Evolutionary conservation across 768 basidiomycete genomes (phyloP).

Genomic region (Mycena pura): DNA sequence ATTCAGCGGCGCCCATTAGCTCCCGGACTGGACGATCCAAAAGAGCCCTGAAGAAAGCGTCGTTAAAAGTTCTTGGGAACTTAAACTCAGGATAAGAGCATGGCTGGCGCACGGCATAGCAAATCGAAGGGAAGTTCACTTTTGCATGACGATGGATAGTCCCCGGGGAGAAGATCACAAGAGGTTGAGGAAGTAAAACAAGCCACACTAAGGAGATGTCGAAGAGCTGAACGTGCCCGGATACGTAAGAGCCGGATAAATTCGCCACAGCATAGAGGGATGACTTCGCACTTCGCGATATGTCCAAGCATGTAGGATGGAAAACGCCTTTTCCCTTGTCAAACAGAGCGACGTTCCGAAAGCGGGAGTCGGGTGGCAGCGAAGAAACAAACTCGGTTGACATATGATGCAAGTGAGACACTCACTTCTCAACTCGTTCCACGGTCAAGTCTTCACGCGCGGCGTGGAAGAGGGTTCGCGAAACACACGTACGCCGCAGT

Average conservation of each 20-base stretch:
- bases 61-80: no score
- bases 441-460: conserved; percentile 6
- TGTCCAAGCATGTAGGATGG: conserved; percentile 10
- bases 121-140: neutral
- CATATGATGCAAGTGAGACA: conserved; percentile 1
- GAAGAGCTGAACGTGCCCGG: conserved; percentile 11
- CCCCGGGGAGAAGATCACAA: neutral
- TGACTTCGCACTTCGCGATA: conserved; percentile 13
- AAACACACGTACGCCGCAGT: no score
- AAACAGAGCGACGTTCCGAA: neutral
- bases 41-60: no score
- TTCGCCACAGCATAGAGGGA: neutral
- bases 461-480: neutral
- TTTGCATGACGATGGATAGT: neutral
- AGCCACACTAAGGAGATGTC: neutral
- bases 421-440: conserved; percentile 13
- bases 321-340: conserved; percentile 1
- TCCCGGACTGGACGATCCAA: neutral
- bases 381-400: neutral
- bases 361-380: neutral
- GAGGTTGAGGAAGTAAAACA: neutral
- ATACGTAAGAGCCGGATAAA: conserved; percentile 17
- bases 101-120: no score
- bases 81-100: no score
- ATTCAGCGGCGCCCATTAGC: neutral